Evolutionary conservation across 306 rosid genomes (phyloP).

Genomic region (Cercis canadensis): DNA sequence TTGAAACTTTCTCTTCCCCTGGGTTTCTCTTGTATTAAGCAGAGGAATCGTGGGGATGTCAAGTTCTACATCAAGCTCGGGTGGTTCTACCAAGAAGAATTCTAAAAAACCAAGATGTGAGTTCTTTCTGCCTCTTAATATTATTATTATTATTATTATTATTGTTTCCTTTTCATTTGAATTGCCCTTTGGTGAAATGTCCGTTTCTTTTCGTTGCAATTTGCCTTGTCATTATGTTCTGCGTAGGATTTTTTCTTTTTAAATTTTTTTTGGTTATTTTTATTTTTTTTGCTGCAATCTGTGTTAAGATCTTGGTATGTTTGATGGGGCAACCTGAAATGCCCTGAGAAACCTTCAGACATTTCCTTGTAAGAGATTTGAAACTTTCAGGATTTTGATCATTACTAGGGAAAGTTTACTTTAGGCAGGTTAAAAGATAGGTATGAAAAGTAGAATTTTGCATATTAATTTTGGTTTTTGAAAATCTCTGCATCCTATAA

Average conservation of each 20-base stretch:
- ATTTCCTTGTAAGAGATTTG: neutral
- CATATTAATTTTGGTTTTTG: no score
- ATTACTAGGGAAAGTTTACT: no score
- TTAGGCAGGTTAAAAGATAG: no score
- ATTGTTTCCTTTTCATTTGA: neutral
- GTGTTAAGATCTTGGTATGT: neutral
- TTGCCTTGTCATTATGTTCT: neutral
- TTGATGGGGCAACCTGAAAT: neutral
- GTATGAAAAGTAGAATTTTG: no score
- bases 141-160: neutral
- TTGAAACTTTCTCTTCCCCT: neutral
- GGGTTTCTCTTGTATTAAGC: conserved; percentile 4
- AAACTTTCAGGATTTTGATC: conserved; percentile 8
- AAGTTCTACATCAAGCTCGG: conserved; percentile 33
- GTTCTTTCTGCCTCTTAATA: conserved; percentile 16
- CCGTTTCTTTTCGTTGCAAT: no score
- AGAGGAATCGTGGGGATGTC: conserved; percentile 38
- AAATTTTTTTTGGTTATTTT: no score
- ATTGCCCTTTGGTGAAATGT: no score
- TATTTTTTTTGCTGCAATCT: neutral
- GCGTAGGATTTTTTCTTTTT: no score
- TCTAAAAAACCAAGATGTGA: conserved; percentile 44
- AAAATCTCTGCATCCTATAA: no score
- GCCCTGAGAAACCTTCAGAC: conserved; percentile 1
- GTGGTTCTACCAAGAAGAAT: conserved; percentile 16